Percentiles rank a stretch among this genome's conserved stretches.
Conservation (phyloP, 306 rosid genomes). For the Castanopsis chinensis region DNA sequence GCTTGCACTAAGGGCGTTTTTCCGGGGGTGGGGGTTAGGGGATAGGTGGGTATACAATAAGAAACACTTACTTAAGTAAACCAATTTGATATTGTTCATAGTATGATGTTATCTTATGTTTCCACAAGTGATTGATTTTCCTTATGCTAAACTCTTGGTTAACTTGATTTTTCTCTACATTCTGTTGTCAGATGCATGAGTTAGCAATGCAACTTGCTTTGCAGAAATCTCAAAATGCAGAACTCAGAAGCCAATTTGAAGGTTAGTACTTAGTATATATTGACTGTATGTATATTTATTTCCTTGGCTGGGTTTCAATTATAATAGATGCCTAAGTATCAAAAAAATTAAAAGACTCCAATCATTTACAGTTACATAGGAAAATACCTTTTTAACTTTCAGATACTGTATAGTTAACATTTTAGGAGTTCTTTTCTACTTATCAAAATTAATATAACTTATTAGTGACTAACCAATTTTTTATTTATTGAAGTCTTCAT, state of each 20-base stretch:
- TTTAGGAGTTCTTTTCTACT: neutral
- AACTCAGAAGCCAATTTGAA: constrained; percentile 78
- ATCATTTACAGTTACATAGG: neutral
- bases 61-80: neutral
- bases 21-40: neutral
- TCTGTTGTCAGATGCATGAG: constrained; percentile 69
- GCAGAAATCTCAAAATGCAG: constrained; percentile 79
- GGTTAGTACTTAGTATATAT: constrained; percentile 54
- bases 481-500: neutral
- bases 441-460: neutral
- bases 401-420: no score
- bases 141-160: constrained; percentile 10
- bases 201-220: constrained; percentile 73
- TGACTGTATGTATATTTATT: neutral
- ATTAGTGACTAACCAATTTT: neutral
- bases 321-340: neutral
- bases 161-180: neutral
- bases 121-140: neutral
- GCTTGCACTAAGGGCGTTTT: neutral
- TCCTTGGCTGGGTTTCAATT: neutral
- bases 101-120: neutral
- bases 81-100: neutral
- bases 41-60: neutral
- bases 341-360: neutral
- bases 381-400: neutral